Evolutionary conservation across 164 flowering plant species (phyloP).

Genomic region (grape (Vitis vinifera)): ASM3070453v1 NC_081810.1:3966001-3966500

Average conservation of each 20-base stretch:
- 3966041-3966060: no score
- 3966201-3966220: constrained; percentile 88
- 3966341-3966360: no score
- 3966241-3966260: constrained; percentile 97
- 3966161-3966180: constrained; percentile 75
- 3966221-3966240: constrained; percentile 95
- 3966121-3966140: constrained; percentile 87
- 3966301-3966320: constrained; percentile 17
- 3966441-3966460: no score
- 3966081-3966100: constrained; percentile 38
- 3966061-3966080: constrained; percentile 12
- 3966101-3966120: constrained; percentile 70
- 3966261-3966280: constrained; percentile 94
- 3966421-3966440: no score
- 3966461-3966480: no score
- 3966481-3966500: no score
- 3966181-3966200: constrained; percentile 70
- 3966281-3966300: constrained; percentile 90
- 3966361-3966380: no score
- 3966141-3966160: constrained; percentile 67
- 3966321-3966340: no score
- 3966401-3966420: no score
- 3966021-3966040: no score
- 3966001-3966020: no score
- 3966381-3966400: no score